phyloP scores from a whole-genome alignment of 1,284 basidiomycete species.

The Schizophyllum amplum region DNA sequence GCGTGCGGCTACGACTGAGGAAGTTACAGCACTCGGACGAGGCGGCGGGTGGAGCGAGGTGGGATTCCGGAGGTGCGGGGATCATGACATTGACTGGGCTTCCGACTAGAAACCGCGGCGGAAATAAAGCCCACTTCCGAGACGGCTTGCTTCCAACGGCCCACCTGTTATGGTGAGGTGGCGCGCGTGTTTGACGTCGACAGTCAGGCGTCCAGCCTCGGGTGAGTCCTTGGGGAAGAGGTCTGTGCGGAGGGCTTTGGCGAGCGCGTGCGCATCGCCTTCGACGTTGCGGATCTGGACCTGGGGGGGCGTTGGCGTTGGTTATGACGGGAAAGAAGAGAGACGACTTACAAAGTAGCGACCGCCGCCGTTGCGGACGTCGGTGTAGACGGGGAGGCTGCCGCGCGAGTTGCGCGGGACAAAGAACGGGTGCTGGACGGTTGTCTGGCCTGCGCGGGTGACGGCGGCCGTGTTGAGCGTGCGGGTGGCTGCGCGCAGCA shows the following conservation, averaged over 20 bases:
- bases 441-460: neutral
- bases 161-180: slow-evolving; percentile 11
- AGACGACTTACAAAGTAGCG: slow-evolving; percentile 30
- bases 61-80: neutral
- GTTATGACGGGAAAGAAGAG: neutral
- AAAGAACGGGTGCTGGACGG: slow-evolving; percentile 31
- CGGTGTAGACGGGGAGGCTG: slow-evolving; percentile 64
- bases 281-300: slow-evolving; percentile 39
- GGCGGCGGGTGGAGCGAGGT: neutral
- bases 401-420: slow-evolving; percentile 57
- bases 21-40: no score
- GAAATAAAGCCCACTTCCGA: slow-evolving; percentile 6
- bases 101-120: slow-evolving; percentile 12
- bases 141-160: slow-evolving; percentile 7
- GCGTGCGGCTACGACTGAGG: no score
- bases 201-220: slow-evolving; percentile 5
- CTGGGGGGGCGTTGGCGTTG: neutral
- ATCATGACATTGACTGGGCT: neutral
- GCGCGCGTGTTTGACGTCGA: slow-evolving; percentile 6
- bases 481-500: neutral
- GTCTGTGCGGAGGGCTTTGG: slow-evolving; percentile 7
- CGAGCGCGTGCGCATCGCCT: slow-evolving; percentile 23
- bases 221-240: slow-evolving; percentile 6
- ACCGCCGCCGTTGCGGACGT: slow-evolving; percentile 56
- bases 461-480: neutral